Evolutionary conservation across 371 early-diverging fungal genomes (phyloP), one percentile per base, ranked within the genome.

Genomic region (Apophysomyces trapeziformis): DNA sequence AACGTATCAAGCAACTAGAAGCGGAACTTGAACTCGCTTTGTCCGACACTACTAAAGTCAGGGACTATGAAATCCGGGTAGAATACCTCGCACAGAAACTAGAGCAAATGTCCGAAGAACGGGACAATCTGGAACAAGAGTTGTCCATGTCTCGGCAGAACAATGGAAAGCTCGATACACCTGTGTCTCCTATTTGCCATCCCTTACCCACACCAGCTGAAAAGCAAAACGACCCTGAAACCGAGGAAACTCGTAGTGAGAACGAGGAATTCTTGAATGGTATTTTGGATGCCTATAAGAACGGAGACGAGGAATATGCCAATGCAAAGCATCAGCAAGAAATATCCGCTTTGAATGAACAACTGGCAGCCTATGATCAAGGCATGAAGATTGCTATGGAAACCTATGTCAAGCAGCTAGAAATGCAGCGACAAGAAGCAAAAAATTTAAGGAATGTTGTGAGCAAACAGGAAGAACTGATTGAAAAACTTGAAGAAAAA

Each of bases 61-160:
- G 80, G 32, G 80, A 80, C 57, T 77, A 76, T 50, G 78, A 80
- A 39, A 78, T 80, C 7, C 74, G 81, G 32, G 76, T 80, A 8
- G 78, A 78, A 58, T 80, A 77, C 39, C 60, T 80, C 16, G 71
- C 76, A 5, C 66, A 73, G n/a, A 76, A 77, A 44, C 60, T 80
- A 16, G 79, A 79, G 16, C 82, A 79, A 39, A 68, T 76, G 1
- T 72, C 79, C 5, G 73, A 75, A 58, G 79, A 82, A 61, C 72
- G 76, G 64, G 79, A 79, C 45, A 50, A 57, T 14, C 66, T 75
- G 46, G 76, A 77, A 58, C 68, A 72, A 18, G 73, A 82, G 43
- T 54, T 76, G 26, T 56, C 50, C 11, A 46, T 63, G 63, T 67
- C 67, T 57, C 62, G 58, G 18, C 54, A 71, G 14, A 50, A 66